A percentile compares a stretch with the other conserved stretches of the same genome.
Evolutionary conservation across 257 asterid genomes (phyloP).

Genomic region (Jaltomata sinuosa): DNA sequence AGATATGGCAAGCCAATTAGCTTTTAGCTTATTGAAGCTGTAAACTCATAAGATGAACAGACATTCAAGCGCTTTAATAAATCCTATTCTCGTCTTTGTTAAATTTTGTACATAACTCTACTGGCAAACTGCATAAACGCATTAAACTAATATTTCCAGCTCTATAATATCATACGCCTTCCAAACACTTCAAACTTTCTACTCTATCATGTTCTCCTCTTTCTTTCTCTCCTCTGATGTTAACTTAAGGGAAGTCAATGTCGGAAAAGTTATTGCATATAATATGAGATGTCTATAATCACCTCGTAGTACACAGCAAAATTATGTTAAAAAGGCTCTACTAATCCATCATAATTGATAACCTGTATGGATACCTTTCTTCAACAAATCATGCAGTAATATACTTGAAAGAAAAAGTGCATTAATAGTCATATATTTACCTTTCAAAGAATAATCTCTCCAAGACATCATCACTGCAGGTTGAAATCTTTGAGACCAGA

Average conservation of each 20-base stretch:
- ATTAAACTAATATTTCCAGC: background rate
- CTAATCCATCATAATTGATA: background rate
- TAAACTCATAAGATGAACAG: background rate
- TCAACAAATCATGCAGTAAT: background rate
- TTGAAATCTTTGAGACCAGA: slow-evolving; percentile 76
- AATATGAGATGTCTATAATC: background rate
- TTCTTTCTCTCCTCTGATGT: background rate
- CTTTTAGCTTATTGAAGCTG: background rate
- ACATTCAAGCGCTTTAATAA: background rate
- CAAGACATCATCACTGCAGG: slow-evolving; percentile 71
- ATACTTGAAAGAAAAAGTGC: background rate
- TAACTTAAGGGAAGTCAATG: background rate
- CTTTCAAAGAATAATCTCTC: slow-evolving; percentile 67
- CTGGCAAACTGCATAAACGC: background rate
- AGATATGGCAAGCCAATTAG: background rate
- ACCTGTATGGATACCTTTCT: background rate
- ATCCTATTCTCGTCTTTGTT: background rate
- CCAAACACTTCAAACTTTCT: background rate
- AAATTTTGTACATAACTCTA: background rate
- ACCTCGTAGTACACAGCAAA: background rate
- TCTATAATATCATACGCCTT: background rate
- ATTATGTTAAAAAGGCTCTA: background rate
- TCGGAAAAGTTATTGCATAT: background rate
- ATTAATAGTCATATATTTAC: slow-evolving; percentile 1
- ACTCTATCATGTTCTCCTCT: background rate